Evolutionary conservation across 177 flowering plant species (phyloP).

Genomic region (Tripterygium wilfordii): DNA sequence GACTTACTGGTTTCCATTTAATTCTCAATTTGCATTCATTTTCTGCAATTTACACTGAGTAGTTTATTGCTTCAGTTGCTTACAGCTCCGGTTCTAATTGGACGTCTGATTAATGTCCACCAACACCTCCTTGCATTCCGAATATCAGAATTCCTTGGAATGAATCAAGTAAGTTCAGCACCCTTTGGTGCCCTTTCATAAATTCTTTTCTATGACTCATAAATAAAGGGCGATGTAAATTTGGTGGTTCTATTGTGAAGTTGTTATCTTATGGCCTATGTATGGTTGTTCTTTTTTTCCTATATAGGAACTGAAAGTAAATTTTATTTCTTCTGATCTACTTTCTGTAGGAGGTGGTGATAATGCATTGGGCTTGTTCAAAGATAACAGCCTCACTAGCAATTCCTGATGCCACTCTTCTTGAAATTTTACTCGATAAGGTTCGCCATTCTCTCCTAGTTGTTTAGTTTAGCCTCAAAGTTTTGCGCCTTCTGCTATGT

Average conservation of each 20-base stretch:
- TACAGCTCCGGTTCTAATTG: conserved; percentile 77
- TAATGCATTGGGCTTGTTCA: conserved; percentile 98
- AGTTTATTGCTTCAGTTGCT: conserved; percentile 71
- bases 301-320: background rate
- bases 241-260: too few relatives aligned
- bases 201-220: too few relatives aligned
- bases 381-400: conserved; percentile 79
- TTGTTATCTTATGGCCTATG: too few relatives aligned
- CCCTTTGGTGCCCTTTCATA: background rate
- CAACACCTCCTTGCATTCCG: conserved; percentile 82
- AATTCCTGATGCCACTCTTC: conserved; percentile 74
- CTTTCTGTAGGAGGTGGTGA: conserved; percentile 74
- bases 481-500: background rate
- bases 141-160: conserved; percentile 77
- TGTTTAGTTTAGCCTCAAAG: background rate
- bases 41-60: too few relatives aligned
- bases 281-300: too few relatives aligned
- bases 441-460: conserved; percentile 22
- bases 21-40: background rate
- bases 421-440: conserved; percentile 89
- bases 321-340: background rate
- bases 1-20: conserved; percentile 7
- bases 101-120: conserved; percentile 84
- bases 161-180: conserved; percentile 64
- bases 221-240: too few relatives aligned